Conservation (phyloP, 345 rosid species). For the Acer campestre region DNA sequence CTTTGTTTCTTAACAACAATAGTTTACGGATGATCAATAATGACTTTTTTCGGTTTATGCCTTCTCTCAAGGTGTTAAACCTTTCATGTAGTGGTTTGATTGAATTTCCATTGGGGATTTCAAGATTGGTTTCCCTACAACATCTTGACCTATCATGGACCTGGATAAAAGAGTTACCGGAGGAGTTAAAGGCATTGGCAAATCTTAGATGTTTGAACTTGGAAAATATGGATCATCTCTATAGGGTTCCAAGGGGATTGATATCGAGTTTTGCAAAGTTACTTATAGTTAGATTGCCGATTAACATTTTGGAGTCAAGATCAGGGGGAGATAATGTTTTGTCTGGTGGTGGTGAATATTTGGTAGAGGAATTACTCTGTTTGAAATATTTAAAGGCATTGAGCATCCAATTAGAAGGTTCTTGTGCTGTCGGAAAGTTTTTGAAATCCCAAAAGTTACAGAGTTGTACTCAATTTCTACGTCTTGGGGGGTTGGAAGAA, state of each 20-base stretch:
- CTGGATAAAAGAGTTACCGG: neutral
- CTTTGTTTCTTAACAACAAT: slow-evolving; percentile 20
- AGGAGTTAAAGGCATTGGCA: neutral
- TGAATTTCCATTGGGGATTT: neutral
- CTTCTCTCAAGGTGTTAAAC: slow-evolving; percentile 7
- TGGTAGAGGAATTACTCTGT: slow-evolving; percentile 6
- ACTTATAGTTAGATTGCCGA: neutral
- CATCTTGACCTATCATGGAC: neutral
- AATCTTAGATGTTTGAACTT: neutral
- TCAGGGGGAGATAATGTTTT: neutral
- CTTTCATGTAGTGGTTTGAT: neutral
- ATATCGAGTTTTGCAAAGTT: neutral
- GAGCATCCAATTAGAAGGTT: neutral
- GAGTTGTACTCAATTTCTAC: too few relatives aligned
- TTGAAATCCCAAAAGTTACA: neutral
- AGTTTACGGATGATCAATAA: slow-evolving; percentile 1
- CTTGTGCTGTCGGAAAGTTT: neutral
- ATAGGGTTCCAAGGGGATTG: neutral
- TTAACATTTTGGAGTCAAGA: too few relatives aligned
- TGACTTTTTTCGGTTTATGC: slow-evolving; percentile 25
- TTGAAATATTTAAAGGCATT: slow-evolving; percentile 8
- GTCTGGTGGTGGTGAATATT: neutral
- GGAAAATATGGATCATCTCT: accelerated
- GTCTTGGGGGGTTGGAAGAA: too few relatives aligned
- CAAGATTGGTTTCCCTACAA: neutral